phyloP scores from a whole-genome alignment of 164 flowering plant species.

The Aristolochia contorta region DNA sequence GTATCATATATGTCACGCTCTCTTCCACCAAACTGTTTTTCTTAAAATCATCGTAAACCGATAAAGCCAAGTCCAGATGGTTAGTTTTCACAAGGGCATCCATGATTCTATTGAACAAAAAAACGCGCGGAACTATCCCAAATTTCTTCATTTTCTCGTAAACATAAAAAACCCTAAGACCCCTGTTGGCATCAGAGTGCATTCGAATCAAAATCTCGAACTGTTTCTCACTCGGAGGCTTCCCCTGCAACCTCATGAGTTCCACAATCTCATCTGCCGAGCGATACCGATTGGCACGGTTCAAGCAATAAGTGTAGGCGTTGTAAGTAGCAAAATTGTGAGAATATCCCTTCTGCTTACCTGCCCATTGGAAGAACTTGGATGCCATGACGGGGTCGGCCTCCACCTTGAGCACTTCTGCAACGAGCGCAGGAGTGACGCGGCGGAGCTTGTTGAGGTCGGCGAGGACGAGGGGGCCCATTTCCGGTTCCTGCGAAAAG shows the following conservation, averaged over 20 bases:
- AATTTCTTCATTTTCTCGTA: slow-evolving; percentile 88
- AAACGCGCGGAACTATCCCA: slow-evolving; percentile 64
- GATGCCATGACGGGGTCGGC: slow-evolving; percentile 48
- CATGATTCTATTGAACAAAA: slow-evolving; percentile 73
- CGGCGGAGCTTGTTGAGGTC: slow-evolving; percentile 78
- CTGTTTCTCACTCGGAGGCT: slow-evolving; percentile 77
- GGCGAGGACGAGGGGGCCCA: slow-evolving; percentile 55
- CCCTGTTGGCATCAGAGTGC: slow-evolving; percentile 75
- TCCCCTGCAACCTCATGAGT: slow-evolving; percentile 81
- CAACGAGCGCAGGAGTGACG: slow-evolving; percentile 66
- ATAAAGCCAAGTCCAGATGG: slow-evolving; percentile 67
- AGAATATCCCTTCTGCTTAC: slow-evolving; percentile 84
- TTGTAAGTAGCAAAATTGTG: slow-evolving; percentile 73
- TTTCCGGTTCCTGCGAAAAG: slow-evolving; percentile 51
- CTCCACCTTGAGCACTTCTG: slow-evolving; percentile 73
- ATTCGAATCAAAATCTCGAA: slow-evolving; percentile 87
- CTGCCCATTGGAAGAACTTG: slow-evolving; percentile 90
- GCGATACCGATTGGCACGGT: slow-evolving; percentile 48
- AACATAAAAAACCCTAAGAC: slow-evolving; percentile 66
- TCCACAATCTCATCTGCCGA: slow-evolving; percentile 91
- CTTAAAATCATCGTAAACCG: slow-evolving; percentile 74
- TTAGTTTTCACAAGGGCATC: slow-evolving; percentile 66
- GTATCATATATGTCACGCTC: slow-evolving; percentile 75
- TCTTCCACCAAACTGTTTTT: slow-evolving; percentile 67
- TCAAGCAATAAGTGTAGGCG: slow-evolving; percentile 81